A percentile compares a stretch with the other conserved stretches of the same genome.
phyloP scores from a whole-genome alignment of 2,329 filamentous ascomycete genomes.

The Microcyclospora pomicola region DNA sequence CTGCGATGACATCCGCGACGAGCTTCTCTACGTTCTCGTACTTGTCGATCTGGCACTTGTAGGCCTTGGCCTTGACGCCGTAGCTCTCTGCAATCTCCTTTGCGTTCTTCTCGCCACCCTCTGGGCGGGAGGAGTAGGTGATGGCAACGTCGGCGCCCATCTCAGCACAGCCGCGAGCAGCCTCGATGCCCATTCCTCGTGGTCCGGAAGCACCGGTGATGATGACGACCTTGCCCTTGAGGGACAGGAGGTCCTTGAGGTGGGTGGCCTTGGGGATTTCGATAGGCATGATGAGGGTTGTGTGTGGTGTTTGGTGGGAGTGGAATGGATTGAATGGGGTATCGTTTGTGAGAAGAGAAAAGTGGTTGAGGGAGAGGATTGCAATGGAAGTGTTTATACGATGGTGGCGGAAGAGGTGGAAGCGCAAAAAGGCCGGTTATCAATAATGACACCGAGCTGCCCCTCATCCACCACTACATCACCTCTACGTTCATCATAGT shows the following conservation, averaged over 20 bases:
- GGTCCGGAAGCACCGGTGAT: conserved; percentile 45
- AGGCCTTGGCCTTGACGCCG: conserved; percentile 52
- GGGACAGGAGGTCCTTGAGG: conserved; percentile 42
- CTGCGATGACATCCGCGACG: conserved; percentile 46
- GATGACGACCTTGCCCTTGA: conserved; percentile 41
- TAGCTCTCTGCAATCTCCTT: conserved; percentile 46
- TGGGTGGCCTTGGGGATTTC: conserved; percentile 42
- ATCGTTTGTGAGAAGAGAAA: not conserved
- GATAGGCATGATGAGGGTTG: conserved; percentile 34
- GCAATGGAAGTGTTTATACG: too few relatives aligned
- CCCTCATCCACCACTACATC: too few relatives aligned
- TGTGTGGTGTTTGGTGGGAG: not conserved
- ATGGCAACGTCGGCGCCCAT: conserved; percentile 51
- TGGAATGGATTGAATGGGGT: not conserved
- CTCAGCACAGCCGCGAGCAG: conserved; percentile 50
- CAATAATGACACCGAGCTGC: too few relatives aligned
- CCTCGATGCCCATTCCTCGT: conserved; percentile 54
- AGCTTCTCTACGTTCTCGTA: conserved; percentile 44
- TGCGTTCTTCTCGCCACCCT: conserved; percentile 52
- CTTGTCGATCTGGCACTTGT: conserved; percentile 49
- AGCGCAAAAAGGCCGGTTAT: too few relatives aligned
- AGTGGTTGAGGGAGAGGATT: too few relatives aligned
- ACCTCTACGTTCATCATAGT: too few relatives aligned
- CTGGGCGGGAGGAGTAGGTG: conserved; percentile 50
- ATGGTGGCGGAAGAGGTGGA: too few relatives aligned